A percentile compares a stretch with the other conserved stretches of the same genome.
phyloP scores from a whole-genome alignment of 345 rosid species.

The Eucalyptus curtisii region DNA sequence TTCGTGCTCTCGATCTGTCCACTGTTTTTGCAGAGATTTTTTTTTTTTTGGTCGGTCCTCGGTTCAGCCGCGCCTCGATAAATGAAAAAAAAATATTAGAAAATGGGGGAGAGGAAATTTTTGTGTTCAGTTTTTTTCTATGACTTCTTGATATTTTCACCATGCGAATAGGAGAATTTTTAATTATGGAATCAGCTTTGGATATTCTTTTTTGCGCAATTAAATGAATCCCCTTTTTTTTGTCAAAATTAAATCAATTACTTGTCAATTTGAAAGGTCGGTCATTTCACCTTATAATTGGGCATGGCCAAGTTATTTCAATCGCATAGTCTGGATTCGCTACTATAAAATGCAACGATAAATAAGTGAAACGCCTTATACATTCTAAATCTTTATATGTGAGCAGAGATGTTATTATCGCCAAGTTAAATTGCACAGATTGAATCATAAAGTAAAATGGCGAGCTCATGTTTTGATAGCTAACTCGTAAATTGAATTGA shows the following conservation, averaged over 20 bases:
- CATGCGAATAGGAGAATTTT: too few relatives aligned
- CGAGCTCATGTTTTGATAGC: neutral
- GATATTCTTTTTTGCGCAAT: too few relatives aligned
- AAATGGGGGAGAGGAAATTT: neutral
- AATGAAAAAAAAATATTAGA: neutral
- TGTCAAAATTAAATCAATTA: accelerated
- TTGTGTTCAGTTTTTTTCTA: neutral
- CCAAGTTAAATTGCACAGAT: accelerated
- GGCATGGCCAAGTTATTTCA: neutral
- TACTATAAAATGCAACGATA: too few relatives aligned
- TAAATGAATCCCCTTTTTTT: too few relatives aligned
- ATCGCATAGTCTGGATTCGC: neutral
- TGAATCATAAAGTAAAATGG: accelerated
- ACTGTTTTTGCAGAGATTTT: neutral
- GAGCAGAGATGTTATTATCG: neutral
- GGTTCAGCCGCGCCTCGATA: neutral
- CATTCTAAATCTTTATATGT: neutral
- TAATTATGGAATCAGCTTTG: too few relatives aligned
- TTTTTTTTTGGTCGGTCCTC: neutral
- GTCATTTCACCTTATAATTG: neutral
- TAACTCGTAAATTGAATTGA: accelerated
- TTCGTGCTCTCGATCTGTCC: neutral
- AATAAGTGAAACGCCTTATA: neutral
- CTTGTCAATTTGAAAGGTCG: too few relatives aligned
- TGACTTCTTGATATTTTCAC: neutral